phyloP scores from a whole-genome alignment of 202 grass and related monocot genomes.

The Digitaria exilis region DNA sequence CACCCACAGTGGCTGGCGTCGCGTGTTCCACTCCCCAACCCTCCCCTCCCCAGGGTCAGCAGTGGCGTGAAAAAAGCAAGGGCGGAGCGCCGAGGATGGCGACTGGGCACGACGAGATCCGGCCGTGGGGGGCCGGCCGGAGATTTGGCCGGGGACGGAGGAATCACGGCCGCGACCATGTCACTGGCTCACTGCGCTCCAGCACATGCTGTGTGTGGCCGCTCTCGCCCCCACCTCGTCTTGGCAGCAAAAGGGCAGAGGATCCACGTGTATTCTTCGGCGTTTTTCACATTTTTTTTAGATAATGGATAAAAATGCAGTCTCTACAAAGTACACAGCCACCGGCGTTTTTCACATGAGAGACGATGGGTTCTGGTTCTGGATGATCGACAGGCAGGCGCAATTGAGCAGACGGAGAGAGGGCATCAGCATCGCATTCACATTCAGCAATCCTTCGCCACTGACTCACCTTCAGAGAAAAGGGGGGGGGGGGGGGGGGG shows the following conservation, averaged over 20 bases:
- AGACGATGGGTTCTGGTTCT: background rate
- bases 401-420: no score
- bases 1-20: background rate
- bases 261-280: background rate
- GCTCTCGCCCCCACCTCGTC: background rate
- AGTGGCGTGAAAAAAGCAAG: slow-evolving; percentile 1
- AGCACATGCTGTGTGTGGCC: slow-evolving; percentile 20
- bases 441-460: background rate
- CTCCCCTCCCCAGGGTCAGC: background rate
- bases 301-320: no score
- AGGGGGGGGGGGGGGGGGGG: background rate
- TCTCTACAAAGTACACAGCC: no score
- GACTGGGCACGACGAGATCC: slow-evolving; percentile 19
- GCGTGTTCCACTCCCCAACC: slow-evolving; percentile 8
- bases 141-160: slow-evolving; percentile 49
- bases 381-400: background rate
- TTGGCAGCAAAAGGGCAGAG: background rate
- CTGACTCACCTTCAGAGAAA: slow-evolving; percentile 25
- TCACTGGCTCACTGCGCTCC: background rate
- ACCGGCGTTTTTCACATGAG: slow-evolving; percentile 17
- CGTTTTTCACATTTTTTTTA: slow-evolving; percentile 22
- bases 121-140: slow-evolving; percentile 20
- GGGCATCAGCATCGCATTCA: slow-evolving; percentile 36
- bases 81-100: background rate
- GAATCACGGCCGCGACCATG: slow-evolving; percentile 37